Conservation (phyloP, 1,284 basidiomycete genomes). For the Dichomitus squalens region DNA sequence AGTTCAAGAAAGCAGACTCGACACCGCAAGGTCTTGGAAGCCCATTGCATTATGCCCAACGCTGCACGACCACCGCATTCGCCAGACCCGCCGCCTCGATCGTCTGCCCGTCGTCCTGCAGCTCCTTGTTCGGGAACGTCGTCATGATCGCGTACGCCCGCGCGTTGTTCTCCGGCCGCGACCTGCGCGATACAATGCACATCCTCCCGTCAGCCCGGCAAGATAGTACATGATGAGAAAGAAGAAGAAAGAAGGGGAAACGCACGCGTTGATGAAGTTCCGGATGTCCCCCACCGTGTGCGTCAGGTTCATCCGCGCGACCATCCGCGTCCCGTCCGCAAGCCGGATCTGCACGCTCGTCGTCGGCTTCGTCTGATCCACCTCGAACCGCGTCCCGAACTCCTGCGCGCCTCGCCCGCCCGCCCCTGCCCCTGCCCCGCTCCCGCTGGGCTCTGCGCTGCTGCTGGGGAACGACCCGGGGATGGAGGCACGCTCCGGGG, state of each 20-base stretch:
- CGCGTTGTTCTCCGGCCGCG: conserved; percentile 68
- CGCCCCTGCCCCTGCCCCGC: conserved; percentile 16
- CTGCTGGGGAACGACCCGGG: conserved; percentile 56
- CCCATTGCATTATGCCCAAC: conserved; percentile 56
- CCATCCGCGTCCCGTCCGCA: conserved; percentile 90
- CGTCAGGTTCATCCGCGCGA: conserved; percentile 87
- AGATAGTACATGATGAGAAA: neutral
- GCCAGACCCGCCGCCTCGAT: conserved; percentile 75
- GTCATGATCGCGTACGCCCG: conserved; percentile 79
- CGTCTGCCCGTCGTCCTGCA: conserved; percentile 71
- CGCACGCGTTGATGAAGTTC: conserved; percentile 89
- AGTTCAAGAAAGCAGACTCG: neutral
- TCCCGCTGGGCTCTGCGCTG: conserved; percentile 13
- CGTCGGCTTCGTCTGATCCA: conserved; percentile 80
- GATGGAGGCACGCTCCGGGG: conserved; percentile 44
- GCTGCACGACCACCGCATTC: conserved; percentile 88
- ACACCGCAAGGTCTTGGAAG: neutral
- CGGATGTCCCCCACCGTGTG: conserved; percentile 90
- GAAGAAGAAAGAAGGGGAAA: conserved; percentile 26
- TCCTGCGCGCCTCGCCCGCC: conserved; percentile 39
- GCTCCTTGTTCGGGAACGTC: conserved; percentile 82
- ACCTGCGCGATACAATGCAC: conserved; percentile 43
- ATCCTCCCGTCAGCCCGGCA: neutral
- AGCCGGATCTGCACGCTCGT: conserved; percentile 92
- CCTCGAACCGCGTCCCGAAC: conserved; percentile 68